Conservation (phyloP, 129 eudicot species). For the Ambrosia trifida region DNA sequence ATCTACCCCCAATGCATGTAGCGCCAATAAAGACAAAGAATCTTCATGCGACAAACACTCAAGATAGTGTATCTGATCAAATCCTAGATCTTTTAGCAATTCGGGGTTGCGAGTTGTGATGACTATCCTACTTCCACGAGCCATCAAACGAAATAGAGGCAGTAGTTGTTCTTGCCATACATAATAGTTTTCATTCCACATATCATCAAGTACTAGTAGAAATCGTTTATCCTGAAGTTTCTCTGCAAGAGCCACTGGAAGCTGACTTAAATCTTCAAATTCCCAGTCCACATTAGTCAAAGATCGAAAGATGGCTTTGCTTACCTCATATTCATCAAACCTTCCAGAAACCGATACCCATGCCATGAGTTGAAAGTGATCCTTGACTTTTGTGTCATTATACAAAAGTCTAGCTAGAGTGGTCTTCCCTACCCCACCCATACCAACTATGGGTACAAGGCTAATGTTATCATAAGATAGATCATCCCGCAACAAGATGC, state of each 20-base stretch:
- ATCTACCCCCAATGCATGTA: background rate
- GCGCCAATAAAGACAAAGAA: background rate
- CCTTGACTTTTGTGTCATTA: background rate
- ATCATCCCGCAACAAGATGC: background rate
- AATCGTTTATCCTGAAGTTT: background rate
- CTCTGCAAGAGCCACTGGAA: background rate
- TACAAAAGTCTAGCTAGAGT: background rate
- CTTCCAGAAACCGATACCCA: background rate
- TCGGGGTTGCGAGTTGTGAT: background rate
- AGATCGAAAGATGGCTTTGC: background rate
- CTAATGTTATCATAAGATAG: background rate
- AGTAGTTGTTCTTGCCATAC: no score
- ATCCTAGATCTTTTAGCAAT: background rate
- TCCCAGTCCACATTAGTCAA: background rate
- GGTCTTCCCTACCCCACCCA: constrained; percentile 1
- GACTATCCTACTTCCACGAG: background rate
- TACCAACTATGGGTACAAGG: background rate
- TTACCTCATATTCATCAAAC: background rate
- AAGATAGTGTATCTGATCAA: background rate
- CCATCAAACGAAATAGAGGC: no score
- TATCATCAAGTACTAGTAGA: background rate
- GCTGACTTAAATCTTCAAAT: background rate
- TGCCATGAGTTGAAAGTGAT: background rate
- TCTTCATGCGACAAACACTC: background rate
- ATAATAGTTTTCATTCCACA: background rate